Conservation (phyloP, 2,329 filamentous ascomycete genomes). For the Fusarium coffeatum region DNA sequence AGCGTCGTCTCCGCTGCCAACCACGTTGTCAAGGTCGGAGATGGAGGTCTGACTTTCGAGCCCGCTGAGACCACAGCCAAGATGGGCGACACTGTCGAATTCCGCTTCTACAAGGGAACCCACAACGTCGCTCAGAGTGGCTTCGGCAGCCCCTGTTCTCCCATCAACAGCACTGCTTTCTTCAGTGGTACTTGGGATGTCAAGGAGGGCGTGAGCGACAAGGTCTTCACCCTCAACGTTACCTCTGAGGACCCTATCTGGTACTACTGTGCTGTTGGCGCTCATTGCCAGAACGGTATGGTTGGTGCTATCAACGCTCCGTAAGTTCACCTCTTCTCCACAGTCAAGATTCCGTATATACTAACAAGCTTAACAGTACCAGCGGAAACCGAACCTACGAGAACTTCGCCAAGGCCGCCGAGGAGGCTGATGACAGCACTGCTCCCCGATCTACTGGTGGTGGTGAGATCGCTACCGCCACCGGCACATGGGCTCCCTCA, state of each 20-base stretch:
- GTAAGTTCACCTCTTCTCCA: conserved; percentile 27
- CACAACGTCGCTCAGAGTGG: conserved; percentile 72
- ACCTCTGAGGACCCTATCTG: conserved; percentile 66
- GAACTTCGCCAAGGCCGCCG: conserved; percentile 29
- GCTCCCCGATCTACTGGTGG: conserved; percentile 40
- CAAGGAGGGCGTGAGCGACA: conserved; percentile 20
- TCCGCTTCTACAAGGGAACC: conserved; percentile 61
- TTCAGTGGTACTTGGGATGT: conserved; percentile 47
- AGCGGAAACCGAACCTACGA: conserved; percentile 32
- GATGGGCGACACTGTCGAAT: conserved; percentile 60
- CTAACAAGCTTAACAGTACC: conserved; percentile 15
- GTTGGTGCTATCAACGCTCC: conserved; percentile 59
- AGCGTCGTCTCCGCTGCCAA: conserved; percentile 25
- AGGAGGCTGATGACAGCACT: conserved; percentile 22
- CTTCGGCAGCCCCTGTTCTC: conserved; percentile 69
- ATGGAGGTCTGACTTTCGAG: conserved; percentile 57
- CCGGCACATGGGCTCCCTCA: conserved; percentile 22
- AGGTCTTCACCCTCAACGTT: conserved; percentile 39
- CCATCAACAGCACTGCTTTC: conserved; percentile 63
- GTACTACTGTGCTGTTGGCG: conserved; percentile 71
- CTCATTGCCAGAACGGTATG: conserved; percentile 72
- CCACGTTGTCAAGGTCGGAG: conserved; percentile 44
- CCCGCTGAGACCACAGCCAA: conserved; percentile 63
- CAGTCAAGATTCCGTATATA: neutral
- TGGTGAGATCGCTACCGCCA: conserved; percentile 29